phyloP scores from a whole-genome alignment of 2,329 filamentous ascomycete species.

The Fonsecaea monophora region DNA sequence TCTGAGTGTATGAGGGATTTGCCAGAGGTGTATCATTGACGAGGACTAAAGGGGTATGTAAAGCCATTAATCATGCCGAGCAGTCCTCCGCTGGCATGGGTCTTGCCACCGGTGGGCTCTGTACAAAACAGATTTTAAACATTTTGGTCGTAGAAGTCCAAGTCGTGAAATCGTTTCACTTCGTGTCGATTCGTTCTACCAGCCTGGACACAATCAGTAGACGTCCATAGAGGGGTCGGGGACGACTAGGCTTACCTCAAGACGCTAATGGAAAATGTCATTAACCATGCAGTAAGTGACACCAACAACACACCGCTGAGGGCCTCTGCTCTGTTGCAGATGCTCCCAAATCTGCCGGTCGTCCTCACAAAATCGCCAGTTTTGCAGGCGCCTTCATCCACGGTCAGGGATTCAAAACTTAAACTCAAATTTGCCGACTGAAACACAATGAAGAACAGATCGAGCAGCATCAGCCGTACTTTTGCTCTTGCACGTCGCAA shows the following conservation, averaged over 20 bases:
- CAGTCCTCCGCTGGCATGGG: not conserved
- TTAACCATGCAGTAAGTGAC: constrained; percentile 85
- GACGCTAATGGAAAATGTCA: constrained; percentile 86
- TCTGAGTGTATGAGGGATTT: constrained; percentile 48
- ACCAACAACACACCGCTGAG: constrained; percentile 80
- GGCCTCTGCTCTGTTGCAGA: constrained; percentile 71
- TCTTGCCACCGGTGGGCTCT: not conserved
- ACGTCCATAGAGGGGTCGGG: not conserved
- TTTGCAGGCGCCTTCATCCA: constrained; percentile 66
- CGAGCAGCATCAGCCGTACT: constrained; percentile 85
- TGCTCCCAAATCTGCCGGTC: constrained; percentile 42
- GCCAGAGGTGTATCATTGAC: not conserved
- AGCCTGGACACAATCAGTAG: constrained; percentile 47
- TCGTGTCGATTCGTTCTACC: constrained; percentile 45
- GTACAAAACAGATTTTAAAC: constrained; percentile 13
- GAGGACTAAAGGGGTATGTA: not conserved
- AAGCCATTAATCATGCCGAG: not conserved
- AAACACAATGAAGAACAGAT: constrained; percentile 97
- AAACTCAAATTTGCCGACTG: constrained; percentile 91
- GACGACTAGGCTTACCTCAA: constrained; percentile 60
- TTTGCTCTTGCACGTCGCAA: constrained; percentile 84
- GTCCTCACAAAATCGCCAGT: constrained; percentile 50
- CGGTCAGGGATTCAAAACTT: constrained; percentile 81
- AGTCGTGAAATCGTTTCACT: constrained; percentile 30
- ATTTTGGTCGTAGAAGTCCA: constrained; percentile 2